These are phyloP conservation scores for Lentinula aciculospora DNA, from an alignment of 768 basidiomycete genomes.

Conservation along the genomic window DNA sequence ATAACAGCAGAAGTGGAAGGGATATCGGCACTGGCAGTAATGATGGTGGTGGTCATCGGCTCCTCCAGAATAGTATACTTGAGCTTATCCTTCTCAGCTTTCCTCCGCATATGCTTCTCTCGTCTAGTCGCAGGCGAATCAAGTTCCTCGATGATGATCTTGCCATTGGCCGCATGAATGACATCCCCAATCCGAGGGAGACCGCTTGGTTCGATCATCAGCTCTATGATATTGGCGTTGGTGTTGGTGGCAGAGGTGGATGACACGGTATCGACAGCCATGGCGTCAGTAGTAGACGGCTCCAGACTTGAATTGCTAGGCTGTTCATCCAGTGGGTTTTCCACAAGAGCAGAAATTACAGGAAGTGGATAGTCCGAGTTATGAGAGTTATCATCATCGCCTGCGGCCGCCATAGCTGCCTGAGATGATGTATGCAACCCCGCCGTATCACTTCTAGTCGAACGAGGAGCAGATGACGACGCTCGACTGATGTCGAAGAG, in stretches of 20 bases:
- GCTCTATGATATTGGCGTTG: not conserved
- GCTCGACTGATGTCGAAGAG: not conserved
- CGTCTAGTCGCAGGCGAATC: constrained; percentile 67
- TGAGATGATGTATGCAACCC: not conserved
- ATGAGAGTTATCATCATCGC: not conserved
- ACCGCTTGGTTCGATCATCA: not conserved
- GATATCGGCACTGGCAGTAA: constrained; percentile 6
- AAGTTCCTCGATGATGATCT: constrained; percentile 62
- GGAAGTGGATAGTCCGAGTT: constrained; percentile 1
- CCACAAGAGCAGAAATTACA: not conserved
- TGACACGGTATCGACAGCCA: not conserved
- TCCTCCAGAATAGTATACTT: constrained; percentile 17
- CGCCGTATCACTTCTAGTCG: not conserved
- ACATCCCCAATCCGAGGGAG: constrained; percentile 4
- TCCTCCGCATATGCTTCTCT: constrained; percentile 46
- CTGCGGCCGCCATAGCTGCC: not conserved
- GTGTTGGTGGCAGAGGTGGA: not conserved
- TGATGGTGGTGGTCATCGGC: not conserved
- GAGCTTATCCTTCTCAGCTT: constrained; percentile 31
- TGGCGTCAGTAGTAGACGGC: not conserved
- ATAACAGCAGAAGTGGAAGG: constrained; percentile 7
- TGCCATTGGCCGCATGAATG: constrained; percentile 27
- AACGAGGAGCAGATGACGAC: not conserved
- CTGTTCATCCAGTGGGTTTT: not conserved
- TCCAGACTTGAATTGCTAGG: too few relatives aligned